These are phyloP conservation scores for Microbotryum saponariae DNA, from an alignment of 1,284 basidiomycete genomes.

Conservation along the genomic window DNA sequence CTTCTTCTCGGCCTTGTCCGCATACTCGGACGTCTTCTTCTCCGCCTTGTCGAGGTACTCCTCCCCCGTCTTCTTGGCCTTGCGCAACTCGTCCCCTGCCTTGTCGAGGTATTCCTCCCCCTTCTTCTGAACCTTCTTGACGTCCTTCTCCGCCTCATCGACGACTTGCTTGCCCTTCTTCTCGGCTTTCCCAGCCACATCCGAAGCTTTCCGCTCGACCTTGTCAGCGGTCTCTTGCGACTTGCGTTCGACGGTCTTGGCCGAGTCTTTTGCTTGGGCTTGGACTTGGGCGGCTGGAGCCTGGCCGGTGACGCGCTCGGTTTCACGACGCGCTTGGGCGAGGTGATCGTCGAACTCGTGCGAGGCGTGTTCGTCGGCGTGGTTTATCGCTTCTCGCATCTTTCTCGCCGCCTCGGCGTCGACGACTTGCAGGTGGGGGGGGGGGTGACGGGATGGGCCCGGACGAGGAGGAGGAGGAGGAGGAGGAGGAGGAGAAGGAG, in stretches of 20 bases:
- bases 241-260: conserved; percentile 52
- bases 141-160: conserved; percentile 9
- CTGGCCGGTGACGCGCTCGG: conserved; percentile 54
- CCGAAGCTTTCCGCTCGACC: conserved; percentile 51
- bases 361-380: conserved; percentile 20
- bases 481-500: too few relatives aligned
- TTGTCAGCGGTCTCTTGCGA: conserved; percentile 57
- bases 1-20: not conserved
- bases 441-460: too few relatives aligned
- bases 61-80: conserved; percentile 10
- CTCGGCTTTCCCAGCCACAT: conserved; percentile 2
- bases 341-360: conserved; percentile 14
- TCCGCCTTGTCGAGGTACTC: conserved; percentile 16
- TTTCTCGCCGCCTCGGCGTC: conserved; percentile 15
- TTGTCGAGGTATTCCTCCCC: conserved; percentile 14
- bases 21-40: conserved; percentile 2
- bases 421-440: conserved; percentile 15
- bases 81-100: conserved; percentile 18
- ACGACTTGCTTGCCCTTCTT: conserved; percentile 8
- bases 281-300: conserved; percentile 47
- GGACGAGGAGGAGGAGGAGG: too few relatives aligned
- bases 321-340: conserved; percentile 35
- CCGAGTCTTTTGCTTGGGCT: conserved; percentile 47
- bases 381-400: conserved; percentile 17
- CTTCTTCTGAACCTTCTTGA: conserved; percentile 7